phyloP scores from a whole-genome alignment of 345 rosid species.

The Lepidium africanum region DNA sequence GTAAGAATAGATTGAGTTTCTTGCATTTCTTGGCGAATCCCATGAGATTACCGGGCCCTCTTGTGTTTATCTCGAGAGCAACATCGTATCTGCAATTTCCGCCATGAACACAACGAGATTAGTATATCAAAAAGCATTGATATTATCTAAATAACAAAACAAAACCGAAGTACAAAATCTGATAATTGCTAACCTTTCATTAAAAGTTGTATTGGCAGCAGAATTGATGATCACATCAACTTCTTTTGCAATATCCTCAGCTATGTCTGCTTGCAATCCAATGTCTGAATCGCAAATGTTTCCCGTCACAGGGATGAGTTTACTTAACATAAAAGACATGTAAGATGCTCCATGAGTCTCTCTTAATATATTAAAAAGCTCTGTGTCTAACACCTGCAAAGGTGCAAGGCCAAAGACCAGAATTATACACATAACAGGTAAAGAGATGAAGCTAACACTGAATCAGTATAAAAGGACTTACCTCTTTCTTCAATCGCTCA shows the following conservation, averaged over 20 bases:
- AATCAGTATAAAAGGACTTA: constrained; percentile 15
- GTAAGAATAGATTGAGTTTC: constrained; percentile 64
- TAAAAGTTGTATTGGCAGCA: constrained; percentile 79
- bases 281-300: constrained; percentile 57
- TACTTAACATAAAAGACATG: constrained; percentile 64
- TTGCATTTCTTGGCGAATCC: constrained; percentile 60
- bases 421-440: neutral
- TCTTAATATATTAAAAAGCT: constrained; percentile 66
- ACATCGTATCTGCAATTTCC: constrained; percentile 61
- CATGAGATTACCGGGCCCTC: constrained; percentile 64
- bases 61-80: constrained; percentile 63
- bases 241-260: constrained; percentile 49
- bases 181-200: constrained; percentile 43
- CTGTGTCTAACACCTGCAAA: constrained; percentile 61
- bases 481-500: constrained; percentile 70
- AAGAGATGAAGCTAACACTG: neutral
- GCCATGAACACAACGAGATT: neutral
- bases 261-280: constrained; percentile 59
- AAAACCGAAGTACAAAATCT: neutral
- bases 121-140: constrained; percentile 1
- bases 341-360: constrained; percentile 74
- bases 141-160: neutral
- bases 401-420: constrained; percentile 1
- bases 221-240: constrained; percentile 67
- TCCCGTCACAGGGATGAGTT: constrained; percentile 79